phyloP scores from a whole-genome alignment of 257 asterid species.

The Solanum clarkiae region DNA sequence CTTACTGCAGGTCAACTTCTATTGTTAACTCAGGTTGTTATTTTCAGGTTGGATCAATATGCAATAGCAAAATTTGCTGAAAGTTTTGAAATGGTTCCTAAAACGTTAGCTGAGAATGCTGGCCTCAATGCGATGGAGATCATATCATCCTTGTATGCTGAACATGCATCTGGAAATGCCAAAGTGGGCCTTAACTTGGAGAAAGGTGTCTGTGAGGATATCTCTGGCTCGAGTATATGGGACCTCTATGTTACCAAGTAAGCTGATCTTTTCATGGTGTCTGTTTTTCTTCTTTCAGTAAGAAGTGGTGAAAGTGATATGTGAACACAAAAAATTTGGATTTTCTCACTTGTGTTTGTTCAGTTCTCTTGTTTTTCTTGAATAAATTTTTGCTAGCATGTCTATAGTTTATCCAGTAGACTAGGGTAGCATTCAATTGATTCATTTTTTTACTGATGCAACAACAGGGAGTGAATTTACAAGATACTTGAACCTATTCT shows the following conservation, averaged over 20 bases:
- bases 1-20: not conserved
- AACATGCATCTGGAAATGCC: slow-evolving; percentile 73
- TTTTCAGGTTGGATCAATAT: slow-evolving; percentile 85
- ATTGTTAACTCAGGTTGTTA: not conserved
- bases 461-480: not conserved
- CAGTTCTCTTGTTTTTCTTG: not conserved
- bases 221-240: slow-evolving; percentile 52
- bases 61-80: slow-evolving; percentile 94
- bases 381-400: not conserved
- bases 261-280: slow-evolving; percentile 11
- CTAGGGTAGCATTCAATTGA: not conserved
- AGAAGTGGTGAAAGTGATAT: not conserved
- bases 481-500: not conserved
- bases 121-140: slow-evolving; percentile 95
- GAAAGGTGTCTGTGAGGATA: slow-evolving; percentile 77
- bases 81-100: slow-evolving; percentile 94
- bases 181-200: slow-evolving; percentile 82
- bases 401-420: not conserved
- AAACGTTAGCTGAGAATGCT: slow-evolving; percentile 93
- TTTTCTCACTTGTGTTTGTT: not conserved
- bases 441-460: not conserved
- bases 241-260: slow-evolving; percentile 81
- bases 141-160: slow-evolving; percentile 79
- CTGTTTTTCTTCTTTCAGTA: not conserved
- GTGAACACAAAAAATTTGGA: not conserved